Percentiles rank a stretch among this genome's conserved stretches.
Conservation (phyloP, 2,329 filamentous ascomycete genomes). For the Penicillium sp. region DNA sequence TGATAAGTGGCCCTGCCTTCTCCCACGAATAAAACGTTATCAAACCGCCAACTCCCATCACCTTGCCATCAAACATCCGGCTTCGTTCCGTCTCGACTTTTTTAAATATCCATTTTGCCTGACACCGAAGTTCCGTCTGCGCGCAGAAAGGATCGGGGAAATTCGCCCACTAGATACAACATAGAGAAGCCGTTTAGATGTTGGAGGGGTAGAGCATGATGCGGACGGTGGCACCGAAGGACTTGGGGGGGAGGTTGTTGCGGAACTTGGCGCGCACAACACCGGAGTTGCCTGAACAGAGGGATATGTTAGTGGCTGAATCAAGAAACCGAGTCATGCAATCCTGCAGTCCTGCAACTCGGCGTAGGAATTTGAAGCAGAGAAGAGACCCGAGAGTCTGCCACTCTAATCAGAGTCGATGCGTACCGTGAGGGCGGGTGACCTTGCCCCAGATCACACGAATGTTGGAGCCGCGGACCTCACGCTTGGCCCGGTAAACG, state of each 20-base stretch:
- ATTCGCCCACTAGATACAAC: constrained; percentile 42
- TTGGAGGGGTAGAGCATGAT: constrained; percentile 98
- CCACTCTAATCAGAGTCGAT: constrained; percentile 2
- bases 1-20: constrained; percentile 40
- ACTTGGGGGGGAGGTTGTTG: constrained; percentile 92
- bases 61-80: constrained; percentile 41
- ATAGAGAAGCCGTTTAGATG: constrained; percentile 69
- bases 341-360: not conserved
- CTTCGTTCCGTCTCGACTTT: constrained; percentile 43
- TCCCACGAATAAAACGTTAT: constrained; percentile 44
- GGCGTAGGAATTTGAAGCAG: not conserved
- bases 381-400: not conserved
- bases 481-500: constrained; percentile 94
- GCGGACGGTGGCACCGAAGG: constrained; percentile 93
- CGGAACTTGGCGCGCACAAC: constrained; percentile 98
- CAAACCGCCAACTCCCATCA: constrained; percentile 45
- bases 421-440: constrained; percentile 87
- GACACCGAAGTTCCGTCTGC: constrained; percentile 38
- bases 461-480: constrained; percentile 97
- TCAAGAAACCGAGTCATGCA: not conserved
- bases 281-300: constrained; percentile 80
- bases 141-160: constrained; percentile 42
- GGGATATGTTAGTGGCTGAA: constrained; percentile 7
- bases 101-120: constrained; percentile 29
- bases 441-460: constrained; percentile 99